phyloP scores from a whole-genome alignment of 352 stramenopile species.

The Phytophthora citricola region DNA sequence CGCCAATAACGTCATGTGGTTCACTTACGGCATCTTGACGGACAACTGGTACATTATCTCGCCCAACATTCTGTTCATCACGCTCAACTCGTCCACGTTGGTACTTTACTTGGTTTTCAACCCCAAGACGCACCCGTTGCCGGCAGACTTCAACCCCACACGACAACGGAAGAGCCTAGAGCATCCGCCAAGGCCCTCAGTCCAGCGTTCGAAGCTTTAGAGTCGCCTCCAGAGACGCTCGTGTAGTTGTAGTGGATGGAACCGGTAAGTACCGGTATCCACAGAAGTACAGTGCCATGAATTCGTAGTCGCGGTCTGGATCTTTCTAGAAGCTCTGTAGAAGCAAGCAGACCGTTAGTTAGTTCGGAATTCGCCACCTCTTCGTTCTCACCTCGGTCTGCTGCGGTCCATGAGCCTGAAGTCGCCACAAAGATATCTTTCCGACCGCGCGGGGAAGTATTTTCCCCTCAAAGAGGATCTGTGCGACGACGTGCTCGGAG shows the following conservation, averaged over 20 bases:
- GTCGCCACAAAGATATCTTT: too few relatives aligned
- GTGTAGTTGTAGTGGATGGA: not conserved
- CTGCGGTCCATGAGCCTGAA: too few relatives aligned
- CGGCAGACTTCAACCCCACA: constrained; percentile 7
- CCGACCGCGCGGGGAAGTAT: too few relatives aligned
- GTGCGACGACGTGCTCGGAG: too few relatives aligned
- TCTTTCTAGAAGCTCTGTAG: too few relatives aligned
- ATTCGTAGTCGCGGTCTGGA: too few relatives aligned
- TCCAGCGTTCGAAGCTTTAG: constrained; percentile 6
- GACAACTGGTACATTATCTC: constrained; percentile 35
- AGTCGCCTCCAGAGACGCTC: constrained; percentile 19
- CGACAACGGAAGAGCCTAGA: constrained; percentile 1
- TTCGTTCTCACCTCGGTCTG: too few relatives aligned
- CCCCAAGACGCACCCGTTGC: constrained; percentile 25
- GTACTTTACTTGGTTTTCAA: constrained; percentile 33
- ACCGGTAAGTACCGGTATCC: too few relatives aligned
- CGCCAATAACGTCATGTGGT: constrained; percentile 54
- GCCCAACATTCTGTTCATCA: constrained; percentile 34
- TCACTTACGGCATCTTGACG: constrained; percentile 44
- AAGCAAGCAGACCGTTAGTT: too few relatives aligned
- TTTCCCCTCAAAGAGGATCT: too few relatives aligned
- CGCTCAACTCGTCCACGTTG: constrained; percentile 30
- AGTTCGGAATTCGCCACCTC: too few relatives aligned
- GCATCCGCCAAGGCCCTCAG: constrained; percentile 1
- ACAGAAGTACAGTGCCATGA: too few relatives aligned